Evolutionary conservation across 305 asterid genomes (phyloP), one percentile per base, ranked within the genome.

Genomic region (Fraxinus baroniana): DNA sequence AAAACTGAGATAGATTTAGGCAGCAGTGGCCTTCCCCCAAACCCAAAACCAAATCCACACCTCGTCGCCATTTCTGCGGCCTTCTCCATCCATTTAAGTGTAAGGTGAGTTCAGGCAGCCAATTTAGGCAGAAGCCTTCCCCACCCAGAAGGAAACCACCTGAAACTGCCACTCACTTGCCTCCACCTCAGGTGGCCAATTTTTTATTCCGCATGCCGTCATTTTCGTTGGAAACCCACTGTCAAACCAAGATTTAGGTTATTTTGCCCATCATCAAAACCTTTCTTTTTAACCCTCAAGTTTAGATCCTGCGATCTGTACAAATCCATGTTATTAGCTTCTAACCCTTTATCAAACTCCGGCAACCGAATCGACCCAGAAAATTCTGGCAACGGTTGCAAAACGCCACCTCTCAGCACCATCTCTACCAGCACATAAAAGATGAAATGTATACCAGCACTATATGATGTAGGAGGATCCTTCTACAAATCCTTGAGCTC

Each of bases 341-440:
- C 83, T 2, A 68, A 80, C 1, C 71, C 84, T 64, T 26, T 72
- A 24, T 78, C 78, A 24, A 26, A 17, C 73, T 66, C 73, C 17
- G 73, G 33, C 33, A 35, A 22, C 36, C 28, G 73, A 7, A 0
- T 60, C 82, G 77, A 13, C 86, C 86, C 73, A 83, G 36, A 66
- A 62, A 84, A 82, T 77, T 81, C 86, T 66, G 84, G 84, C 78
- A 35, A 76, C 60, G 89, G 82, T 60, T 83, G 80, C 17, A 83
- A 30, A 5, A 81, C 80, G 12, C 92, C 92, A 18, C 94, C 92
- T 13, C 80, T 85, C 39, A 89, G 89, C 83, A 89, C 92, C 60
- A 90, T 89, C 85, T 90, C 91, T 49, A 88, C 91, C 24, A 36
- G 41, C 41, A 37, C 44, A 37, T 37, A 37, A 37, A 37, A 37